Evolutionary conservation across 1,284 basidiomycete genomes (phyloP), one percentile per base, ranked within the genome.

Genomic region (Thelephora terrestris): DNA sequence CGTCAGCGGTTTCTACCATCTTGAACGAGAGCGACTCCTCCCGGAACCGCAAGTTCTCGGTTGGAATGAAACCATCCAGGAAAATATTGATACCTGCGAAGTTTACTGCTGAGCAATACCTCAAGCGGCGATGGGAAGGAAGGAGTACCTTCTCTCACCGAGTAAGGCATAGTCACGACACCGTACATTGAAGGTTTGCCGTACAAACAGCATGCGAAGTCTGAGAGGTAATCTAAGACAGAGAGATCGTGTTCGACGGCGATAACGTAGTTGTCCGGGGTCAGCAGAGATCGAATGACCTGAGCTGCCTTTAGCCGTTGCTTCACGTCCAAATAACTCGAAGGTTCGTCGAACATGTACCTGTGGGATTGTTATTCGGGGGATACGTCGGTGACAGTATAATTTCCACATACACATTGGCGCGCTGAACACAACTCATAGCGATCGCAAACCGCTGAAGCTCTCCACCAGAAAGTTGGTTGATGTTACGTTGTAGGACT

Each of bases 161-260:
- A 95, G 64, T 84, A 92, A 37, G 93, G 93, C 89, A 97, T 91
- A 3, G 93, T 98, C 7, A 97, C 94, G 44, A 98, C 94, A 65
- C 94, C 94, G 59, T 96, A 96, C 76, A 92, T 90, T 14, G 91
- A 92, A 2, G 94, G 93, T 61, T 94, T 93, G 58, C 94, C 94
- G 68, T 98, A 98, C 42, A 98, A 69, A 70, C 90, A 92, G 67
- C 94, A 98, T 61, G 97, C 84, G 63, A 91, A 98, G 68, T 98
- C 94, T 52, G 93, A 97, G 16, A 97, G 77, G 68, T 97, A 98
- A 67, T 98, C 94, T 47, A 97, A 77, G 20, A 96, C 92, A 5
- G 94, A 93, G 60, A 98, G 69, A 75, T 98, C 94, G 76, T 98
- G 94, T 73, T 98, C 94, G 52, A 98, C 94, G 43, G 90, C 90